Evolutionary conservation across 2,329 filamentous ascomycete species (phyloP).

Genomic region (Venturia aucupariae): DNA sequence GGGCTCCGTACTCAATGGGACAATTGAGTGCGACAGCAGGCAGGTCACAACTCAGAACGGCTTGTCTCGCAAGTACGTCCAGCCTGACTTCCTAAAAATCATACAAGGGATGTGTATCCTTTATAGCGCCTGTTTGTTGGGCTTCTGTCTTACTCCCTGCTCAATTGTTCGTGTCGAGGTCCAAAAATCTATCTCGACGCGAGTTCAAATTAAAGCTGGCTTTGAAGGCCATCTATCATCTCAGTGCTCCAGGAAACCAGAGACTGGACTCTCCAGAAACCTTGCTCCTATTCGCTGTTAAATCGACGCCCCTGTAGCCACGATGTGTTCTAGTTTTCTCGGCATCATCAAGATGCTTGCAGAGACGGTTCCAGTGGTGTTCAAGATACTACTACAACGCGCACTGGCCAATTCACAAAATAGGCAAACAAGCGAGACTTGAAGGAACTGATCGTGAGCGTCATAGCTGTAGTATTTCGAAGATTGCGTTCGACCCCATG

Average conservation of each 20-base stretch:
- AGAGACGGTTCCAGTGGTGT: neutral
- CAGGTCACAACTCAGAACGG: no score
- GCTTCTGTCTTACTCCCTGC: neutral
- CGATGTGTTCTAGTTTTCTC: neutral
- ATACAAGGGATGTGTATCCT: neutral
- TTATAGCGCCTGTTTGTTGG: neutral
- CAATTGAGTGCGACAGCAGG: neutral
- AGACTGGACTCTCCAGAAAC: neutral
- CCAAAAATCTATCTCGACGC: neutral
- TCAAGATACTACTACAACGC: conserved; percentile 52
- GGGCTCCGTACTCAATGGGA: neutral
- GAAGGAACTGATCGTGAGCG: conserved; percentile 57
- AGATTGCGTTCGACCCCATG: conserved; percentile 43
- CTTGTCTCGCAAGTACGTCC: no score
- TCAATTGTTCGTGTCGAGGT: neutral
- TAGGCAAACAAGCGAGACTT: conserved; percentile 70
- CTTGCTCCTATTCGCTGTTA: neutral
- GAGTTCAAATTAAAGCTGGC: no score
- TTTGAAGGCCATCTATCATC: neutral
- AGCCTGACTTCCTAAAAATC: neutral
- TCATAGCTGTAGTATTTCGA: conserved; percentile 58
- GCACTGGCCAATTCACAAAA: conserved; percentile 57
- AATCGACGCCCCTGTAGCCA: neutral
- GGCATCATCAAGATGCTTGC: neutral
- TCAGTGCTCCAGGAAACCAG: neutral